These are phyloP conservation scores for Suillus placidus DNA, from an alignment of 768 basidiomycete genomes.

Conservation along the genomic window DNA sequence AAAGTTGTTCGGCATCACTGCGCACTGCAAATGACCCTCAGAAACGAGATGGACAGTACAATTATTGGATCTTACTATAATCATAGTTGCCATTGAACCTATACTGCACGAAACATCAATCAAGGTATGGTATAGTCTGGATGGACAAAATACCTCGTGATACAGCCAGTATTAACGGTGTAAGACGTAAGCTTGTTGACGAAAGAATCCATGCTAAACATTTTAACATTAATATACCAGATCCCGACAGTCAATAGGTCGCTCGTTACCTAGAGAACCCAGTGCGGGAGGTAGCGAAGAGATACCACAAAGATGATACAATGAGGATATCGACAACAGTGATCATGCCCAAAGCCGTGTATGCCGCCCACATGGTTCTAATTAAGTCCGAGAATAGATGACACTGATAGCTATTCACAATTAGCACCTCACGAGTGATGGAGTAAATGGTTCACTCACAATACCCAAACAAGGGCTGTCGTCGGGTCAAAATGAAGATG, in stretches of 20 bases:
- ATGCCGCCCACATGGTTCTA: background rate
- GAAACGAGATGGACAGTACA: too few species aligned
- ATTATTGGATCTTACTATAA: background rate
- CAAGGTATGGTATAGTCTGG: background rate
- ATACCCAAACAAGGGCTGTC: background rate
- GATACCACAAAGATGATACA: background rate
- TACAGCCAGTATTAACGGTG: background rate
- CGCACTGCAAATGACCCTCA: background rate
- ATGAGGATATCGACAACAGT: background rate
- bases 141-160: background rate
- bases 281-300: background rate
- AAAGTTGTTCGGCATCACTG: conserved; percentile 2
- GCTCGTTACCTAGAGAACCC: background rate
- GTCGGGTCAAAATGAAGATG: background rate
- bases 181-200: background rate
- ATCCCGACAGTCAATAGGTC: background rate
- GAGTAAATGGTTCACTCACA: background rate
- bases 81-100: conserved; percentile 1
- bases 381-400: background rate
- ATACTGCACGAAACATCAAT: background rate
- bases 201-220: background rate
- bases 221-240: background rate
- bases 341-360: background rate
- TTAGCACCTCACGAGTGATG: background rate
- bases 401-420: background rate